Conservation (phyloP, 257 asterid genomes). For the Jacaranda mimosifolia region DNA sequence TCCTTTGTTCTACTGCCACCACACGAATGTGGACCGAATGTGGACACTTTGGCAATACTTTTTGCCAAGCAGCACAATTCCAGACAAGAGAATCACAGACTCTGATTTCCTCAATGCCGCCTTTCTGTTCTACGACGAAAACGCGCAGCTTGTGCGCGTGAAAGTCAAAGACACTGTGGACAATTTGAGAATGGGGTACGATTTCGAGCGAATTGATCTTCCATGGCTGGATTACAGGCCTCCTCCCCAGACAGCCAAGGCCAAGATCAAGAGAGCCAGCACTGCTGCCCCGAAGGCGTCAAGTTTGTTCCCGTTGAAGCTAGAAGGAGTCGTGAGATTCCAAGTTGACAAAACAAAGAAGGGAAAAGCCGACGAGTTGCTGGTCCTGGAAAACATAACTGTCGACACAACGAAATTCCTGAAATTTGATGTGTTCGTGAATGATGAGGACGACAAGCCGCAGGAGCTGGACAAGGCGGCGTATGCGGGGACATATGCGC, state of each 20-base stretch:
- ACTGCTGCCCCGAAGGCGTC: background rate
- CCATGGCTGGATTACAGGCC: conserved; percentile 44
- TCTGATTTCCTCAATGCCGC: conserved; percentile 37
- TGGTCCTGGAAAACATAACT: conserved; percentile 22
- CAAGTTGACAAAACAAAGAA: background rate
- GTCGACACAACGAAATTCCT: conserved; percentile 30
- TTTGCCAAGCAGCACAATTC: conserved; percentile 11
- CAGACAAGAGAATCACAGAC: conserved; percentile 3
- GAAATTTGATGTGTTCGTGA: conserved; percentile 39
- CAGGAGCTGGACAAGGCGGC: conserved; percentile 42
- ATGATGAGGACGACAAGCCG: conserved; percentile 38
- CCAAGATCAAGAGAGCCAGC: background rate
- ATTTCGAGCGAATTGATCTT: conserved; percentile 34
- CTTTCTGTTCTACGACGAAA: conserved; percentile 42
- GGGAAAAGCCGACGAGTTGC: conserved; percentile 23
- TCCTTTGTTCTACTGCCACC: conserved; percentile 45
- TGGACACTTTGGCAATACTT: conserved; percentile 42
- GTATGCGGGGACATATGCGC: conserved; percentile 40
- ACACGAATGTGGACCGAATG: conserved; percentile 44
- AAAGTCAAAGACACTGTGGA: conserved; percentile 30
- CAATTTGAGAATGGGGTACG: conserved; percentile 35
- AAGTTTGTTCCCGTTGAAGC: background rate
- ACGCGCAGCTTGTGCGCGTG: conserved; percentile 40
- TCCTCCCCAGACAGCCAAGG: conserved; percentile 29
- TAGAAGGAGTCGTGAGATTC: background rate